Conservation (phyloP, 2,329 filamentous ascomycete genomes). For the Zymoseptoria crescenta region DNA sequence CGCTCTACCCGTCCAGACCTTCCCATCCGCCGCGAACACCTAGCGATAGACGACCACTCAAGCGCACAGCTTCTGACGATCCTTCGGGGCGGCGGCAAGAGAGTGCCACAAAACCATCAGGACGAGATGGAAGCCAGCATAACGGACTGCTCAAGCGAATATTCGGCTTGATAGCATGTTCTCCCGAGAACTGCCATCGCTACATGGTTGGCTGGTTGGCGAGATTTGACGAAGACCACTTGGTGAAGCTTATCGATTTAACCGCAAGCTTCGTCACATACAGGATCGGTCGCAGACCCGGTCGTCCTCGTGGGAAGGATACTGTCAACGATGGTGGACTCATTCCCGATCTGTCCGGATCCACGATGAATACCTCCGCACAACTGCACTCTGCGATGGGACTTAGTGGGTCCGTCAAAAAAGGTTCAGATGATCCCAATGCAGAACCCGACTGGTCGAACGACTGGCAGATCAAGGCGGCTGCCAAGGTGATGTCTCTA, state of each 20-base stretch:
- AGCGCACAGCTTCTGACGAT: constrained; percentile 13
- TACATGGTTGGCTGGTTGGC: constrained; percentile 73
- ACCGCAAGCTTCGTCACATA: constrained; percentile 74
- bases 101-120: constrained; percentile 22
- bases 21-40: constrained; percentile 1
- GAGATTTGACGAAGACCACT: constrained; percentile 57
- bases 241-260: constrained; percentile 68
- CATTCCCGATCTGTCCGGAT: constrained; percentile 63
- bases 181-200: constrained; percentile 66
- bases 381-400: constrained; percentile 72
- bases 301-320: constrained; percentile 54
- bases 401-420: constrained; percentile 39
- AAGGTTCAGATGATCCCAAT: constrained; percentile 46
- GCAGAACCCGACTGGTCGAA: constrained; percentile 58
- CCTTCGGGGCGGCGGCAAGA: constrained; percentile 8
- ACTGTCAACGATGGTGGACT: constrained; percentile 55
- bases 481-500: constrained; percentile 69
- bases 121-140: constrained; percentile 54
- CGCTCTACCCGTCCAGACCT: constrained; percentile 49
- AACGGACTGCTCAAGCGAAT: constrained; percentile 80
- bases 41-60: constrained; percentile 2
- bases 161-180: constrained; percentile 69
- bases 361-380: constrained; percentile 54
- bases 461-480: constrained; percentile 84
- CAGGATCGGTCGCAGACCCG: constrained; percentile 62